Evolutionary conservation across 495 filamentous ascomycete genomes (phyloP).

Genomic region (Apiosordaria backusii): DNA sequence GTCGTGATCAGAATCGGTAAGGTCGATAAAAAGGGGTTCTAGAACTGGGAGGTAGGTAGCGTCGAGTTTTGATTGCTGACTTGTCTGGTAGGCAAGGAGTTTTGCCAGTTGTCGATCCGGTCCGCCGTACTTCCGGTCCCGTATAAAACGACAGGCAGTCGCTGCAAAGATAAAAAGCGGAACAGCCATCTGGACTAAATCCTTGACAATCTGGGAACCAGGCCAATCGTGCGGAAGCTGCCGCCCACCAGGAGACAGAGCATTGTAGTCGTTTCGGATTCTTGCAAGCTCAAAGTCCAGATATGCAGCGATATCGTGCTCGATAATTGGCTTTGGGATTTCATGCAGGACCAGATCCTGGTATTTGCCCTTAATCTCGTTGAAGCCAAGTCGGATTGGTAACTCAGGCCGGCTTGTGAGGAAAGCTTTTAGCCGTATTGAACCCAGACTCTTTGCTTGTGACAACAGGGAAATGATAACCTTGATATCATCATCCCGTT

Average conservation of each 20-base stretch:
- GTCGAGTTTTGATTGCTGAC: not conserved
- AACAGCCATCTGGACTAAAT: constrained; percentile 36
- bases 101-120: not conserved
- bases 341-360: constrained; percentile 33
- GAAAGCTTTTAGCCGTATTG: constrained; percentile 23
- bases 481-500: constrained; percentile 35
- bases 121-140: constrained; percentile 7
- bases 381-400: constrained; percentile 37
- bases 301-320: constrained; percentile 37
- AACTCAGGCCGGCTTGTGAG: constrained; percentile 46
- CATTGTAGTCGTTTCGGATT: constrained; percentile 27
- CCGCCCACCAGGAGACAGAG: not conserved
- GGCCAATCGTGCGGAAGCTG: constrained; percentile 40
- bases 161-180: constrained; percentile 46
- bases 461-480: constrained; percentile 39
- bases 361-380: constrained; percentile 25
- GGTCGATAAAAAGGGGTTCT: not conserved
- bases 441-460: constrained; percentile 8
- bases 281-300: constrained; percentile 22
- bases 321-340: constrained; percentile 27
- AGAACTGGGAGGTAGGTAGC: constrained; percentile 2
- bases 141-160: constrained; percentile 44
- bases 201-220: constrained; percentile 24
- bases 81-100: not conserved
- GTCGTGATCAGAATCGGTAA: not conserved